Evolutionary conservation across 345 rosid genomes (phyloP), one percentile per base, ranked within the genome.

Genomic region (Erodium maritimum): DNA sequence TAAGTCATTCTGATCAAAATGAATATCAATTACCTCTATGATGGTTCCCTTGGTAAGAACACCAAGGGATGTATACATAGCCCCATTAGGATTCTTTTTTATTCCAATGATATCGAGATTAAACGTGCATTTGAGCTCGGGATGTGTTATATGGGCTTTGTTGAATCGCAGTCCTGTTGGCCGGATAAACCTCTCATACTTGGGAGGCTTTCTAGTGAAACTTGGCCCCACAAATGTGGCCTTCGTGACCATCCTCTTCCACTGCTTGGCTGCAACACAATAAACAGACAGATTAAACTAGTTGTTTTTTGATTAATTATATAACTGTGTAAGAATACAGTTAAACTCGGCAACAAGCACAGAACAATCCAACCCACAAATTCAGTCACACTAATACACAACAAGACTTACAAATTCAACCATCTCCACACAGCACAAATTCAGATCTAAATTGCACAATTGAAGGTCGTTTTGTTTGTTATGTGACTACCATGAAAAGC

Each of bases 181-280:
- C 19, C 96, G 86, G 55, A 93, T 93, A 65, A 89, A 89, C 4
- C 94, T 82, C 81, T 93, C 99, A 2, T 88, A 91, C 80, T 93
- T 89, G 24, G 96, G 99, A 45, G 99, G 96, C 66, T 89, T 93
- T 67, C 99, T 79, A 0, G 97, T 86, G 66, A 93, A 89, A 67
- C 88, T 88, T n/a, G 90, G 85, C 61, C 96, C 95, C 4, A 83
- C 94, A 65, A 86, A 93, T 23, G 95, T 89, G 69, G 77, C 96
- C 72, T 93, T 93, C 0, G 95, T 86, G 55, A 93, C 89, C 99
- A 93, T 85, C 63, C 96, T 75, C 82, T 89, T 91, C 99, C 96
- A 86, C 48, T 89, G 99, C 69, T 89, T 85, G 60, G 88, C 97
- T 89, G 88, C 70, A 67, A 65, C 24, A 56, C n/a, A 12, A 19